Base-by-base conservation (phyloP, 2,329 filamentous ascomycete species). In the Cladobotryum mycophilum region DNA sequence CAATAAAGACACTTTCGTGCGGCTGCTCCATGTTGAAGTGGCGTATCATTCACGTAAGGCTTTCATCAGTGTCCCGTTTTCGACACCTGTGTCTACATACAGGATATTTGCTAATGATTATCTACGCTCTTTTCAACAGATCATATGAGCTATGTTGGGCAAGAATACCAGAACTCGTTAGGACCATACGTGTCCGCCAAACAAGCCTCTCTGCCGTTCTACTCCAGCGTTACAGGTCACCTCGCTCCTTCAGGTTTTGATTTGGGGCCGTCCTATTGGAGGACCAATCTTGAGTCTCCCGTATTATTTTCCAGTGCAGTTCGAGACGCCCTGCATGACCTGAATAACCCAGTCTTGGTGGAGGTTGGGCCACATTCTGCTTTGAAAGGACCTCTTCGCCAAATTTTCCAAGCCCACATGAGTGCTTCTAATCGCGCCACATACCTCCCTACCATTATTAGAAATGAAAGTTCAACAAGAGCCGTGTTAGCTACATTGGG, bases 291-390 rank as follows among this genome's bases (percentile, higher is more conserved):
- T n/a, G n/a, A n/a, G n/a, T n/a, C n/a, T n/a, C n/a, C n/a, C n/a
- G n/a, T n/a, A n/a, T n/a, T n/a, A n/a, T n/a, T n/a, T 58, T 55
- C 55, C 8, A 18, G 46, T 4, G 55, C 53, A 5, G 37, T 59
- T 1, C 46, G 41, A 7, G 15, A 20, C 5, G 45, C 56, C 17
- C 35, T 61, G 15, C 35, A 53, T 11, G 43, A 54, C 12, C 11
- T 34, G 6, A 25, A 38, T 3, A 18, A 53, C 17, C n/a, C 47
- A 3, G 35, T 49, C 9, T 49, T 58, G 5, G 18, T 64, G 12
- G 61, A 65, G 33, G 48, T 66, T 35, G 62, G 63, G 0, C 59
- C 64, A 8, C 57, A 62, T 40, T 47, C 58, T 8, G 61, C 63
- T 15, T 52, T 66, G 2, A 45, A 49, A 4, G 57, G 61, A 0